Base-by-base conservation (phyloP, 2,329 filamentous ascomycete genomes). In the Aspergillus quadrilineatus region DNA sequence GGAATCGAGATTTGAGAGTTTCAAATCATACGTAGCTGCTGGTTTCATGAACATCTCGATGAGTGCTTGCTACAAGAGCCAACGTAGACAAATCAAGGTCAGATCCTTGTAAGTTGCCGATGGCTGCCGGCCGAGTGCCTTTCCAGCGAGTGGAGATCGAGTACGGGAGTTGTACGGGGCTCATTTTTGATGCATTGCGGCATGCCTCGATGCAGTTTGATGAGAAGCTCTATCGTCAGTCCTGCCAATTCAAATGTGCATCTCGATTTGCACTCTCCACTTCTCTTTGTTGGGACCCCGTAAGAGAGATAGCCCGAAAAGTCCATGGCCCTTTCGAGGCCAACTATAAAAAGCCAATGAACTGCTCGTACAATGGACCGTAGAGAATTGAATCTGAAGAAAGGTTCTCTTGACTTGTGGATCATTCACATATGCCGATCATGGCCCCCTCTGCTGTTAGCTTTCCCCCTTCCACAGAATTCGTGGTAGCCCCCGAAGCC, bases 371-470 rank as follows among this genome's bases (percentile, higher is more conserved):
- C 22, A 8, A 30, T 42, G 39, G 12, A 39, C 37, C 34, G 37
- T 50, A 44, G 17, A 34, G 37, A 30, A 29, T 12, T 14, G 30
- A 50, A 45, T 30, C 34, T 30, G 28, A 28, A 34, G 9, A 15
- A 30, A 34, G 29, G 14, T 17, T 46, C 47, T 53, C 43, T 45
- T 46, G 22, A 45, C 45, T 50, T 36, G 26, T 44, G 15, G 26
- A 45, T 50, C 32, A 53, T 53, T 50, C 32, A 36, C 45, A 53
- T 46, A 42, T 45, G 22, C 50, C 39, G 45, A 50, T 44, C 30
- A 57, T 57, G 55, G 50, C 55, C 15, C 50, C 50, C 49, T 46
- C 37, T 45, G 50, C 45, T 45, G 45, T 57, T 41, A 57, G 41
- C 30, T 53, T 50, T 17, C 45, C 50, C 15, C 50, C 50, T 30